These are phyloP conservation scores for Lactarius deliciosus DNA, from an alignment of 768 basidiomycete genomes.

Conservation along the genomic window DNA sequence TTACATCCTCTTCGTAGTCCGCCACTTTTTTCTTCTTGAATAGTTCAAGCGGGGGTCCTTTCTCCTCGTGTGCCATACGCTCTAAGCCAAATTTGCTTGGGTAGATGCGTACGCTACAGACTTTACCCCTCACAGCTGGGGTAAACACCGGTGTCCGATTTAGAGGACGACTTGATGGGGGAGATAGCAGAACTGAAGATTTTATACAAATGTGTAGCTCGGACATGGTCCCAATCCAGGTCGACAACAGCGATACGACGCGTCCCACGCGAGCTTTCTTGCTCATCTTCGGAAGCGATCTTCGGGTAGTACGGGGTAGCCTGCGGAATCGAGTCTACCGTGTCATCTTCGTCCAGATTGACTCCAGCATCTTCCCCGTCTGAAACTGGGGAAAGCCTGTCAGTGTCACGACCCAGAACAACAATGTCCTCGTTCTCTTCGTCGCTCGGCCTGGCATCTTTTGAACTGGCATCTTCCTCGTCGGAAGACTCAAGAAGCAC, in stretches of 20 bases:
- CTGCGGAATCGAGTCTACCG: conserved; percentile 72
- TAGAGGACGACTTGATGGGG: conserved; percentile 44
- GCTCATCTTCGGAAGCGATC: conserved; percentile 36
- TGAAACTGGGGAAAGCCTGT: conserved; percentile 43
- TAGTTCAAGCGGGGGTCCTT: conserved; percentile 82
- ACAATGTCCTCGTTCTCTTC: conserved; percentile 53
- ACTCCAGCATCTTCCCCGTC: conserved; percentile 55
- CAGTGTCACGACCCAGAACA: conserved; percentile 48
- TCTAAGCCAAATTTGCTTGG: conserved; percentile 93
- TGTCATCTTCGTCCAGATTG: conserved; percentile 76
- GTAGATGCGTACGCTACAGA: conserved; percentile 80
- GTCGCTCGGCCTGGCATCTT: conserved; percentile 36
- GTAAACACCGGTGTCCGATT: conserved; percentile 27
- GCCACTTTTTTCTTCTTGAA: conserved; percentile 57
- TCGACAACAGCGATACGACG: conserved; percentile 87
- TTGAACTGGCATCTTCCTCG: conserved; percentile 51
- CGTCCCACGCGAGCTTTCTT: conserved; percentile 49
- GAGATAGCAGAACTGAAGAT: conserved; percentile 88
- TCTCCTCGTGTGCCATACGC: conserved; percentile 82
- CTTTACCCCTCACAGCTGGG: conserved; percentile 56
- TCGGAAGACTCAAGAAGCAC: conserved; percentile 85
- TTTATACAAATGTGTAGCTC: conserved; percentile 86
- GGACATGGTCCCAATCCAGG: conserved; percentile 97
- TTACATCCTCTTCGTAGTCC: conserved; percentile 53
- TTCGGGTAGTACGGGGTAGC: conserved; percentile 63